Percentiles rank a stretch among this genome's conserved stretches.
These are phyloP conservation scores for Terfezia claveryi DNA, from an alignment of 495 filamentous ascomycete genomes.

Conservation along the genomic window DNA sequence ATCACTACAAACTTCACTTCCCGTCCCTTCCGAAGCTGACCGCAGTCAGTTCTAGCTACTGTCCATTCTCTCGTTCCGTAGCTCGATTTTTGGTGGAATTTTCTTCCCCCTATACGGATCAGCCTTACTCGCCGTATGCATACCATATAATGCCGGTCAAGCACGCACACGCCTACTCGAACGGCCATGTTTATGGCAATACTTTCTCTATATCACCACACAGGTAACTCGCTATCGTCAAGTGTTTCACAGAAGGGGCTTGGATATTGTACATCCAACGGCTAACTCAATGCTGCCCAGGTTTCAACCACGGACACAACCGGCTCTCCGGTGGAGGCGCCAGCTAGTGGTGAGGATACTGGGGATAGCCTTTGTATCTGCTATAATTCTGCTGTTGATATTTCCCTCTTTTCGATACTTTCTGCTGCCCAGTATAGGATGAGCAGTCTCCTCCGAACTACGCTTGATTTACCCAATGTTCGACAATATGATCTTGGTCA, in stretches of 20 bases:
- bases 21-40: no score
- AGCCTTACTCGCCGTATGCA: neutral
- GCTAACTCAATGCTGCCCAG: conserved; percentile 23
- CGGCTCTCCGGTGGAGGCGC: conserved; percentile 48
- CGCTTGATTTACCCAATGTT: conserved; percentile 72
- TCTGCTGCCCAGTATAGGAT: conserved; percentile 48
- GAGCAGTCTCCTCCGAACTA: conserved; percentile 46
- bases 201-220: conserved; percentile 80
- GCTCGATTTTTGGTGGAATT: no score
- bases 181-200: conserved; percentile 52
- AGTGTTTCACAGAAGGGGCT: neutral
- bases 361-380: conserved; percentile 22
- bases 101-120: neutral
- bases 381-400: conserved; percentile 33
- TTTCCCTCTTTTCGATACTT: conserved; percentile 44
- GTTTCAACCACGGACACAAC: conserved; percentile 70
- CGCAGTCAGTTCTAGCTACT: no score
- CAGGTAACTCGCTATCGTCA: conserved; percentile 31
- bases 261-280: conserved; percentile 1
- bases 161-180: conserved; percentile 40
- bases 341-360: conserved; percentile 50
- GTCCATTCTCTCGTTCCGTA: no score
- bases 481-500: conserved; percentile 90
- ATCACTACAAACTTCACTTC: no score
- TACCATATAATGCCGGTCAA: conserved; percentile 16